Conservation (phyloP, 2,329 filamentous ascomycete genomes). For the Tolypocladium endophyticum region DNA sequence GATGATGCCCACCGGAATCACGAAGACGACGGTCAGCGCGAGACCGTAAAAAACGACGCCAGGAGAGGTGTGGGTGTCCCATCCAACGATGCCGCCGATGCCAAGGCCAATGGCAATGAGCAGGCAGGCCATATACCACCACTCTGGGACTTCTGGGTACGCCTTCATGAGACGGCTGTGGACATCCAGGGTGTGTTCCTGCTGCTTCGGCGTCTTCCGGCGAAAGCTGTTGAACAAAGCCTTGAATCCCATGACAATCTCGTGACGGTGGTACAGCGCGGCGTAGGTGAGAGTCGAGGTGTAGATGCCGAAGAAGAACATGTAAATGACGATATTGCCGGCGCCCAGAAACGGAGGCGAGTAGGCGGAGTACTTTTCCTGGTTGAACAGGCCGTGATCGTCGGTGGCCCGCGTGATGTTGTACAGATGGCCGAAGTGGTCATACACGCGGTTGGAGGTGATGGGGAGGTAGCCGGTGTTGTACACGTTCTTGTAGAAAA, state of each 20-base stretch:
- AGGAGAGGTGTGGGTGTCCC: slow-evolving; percentile 39
- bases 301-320: slow-evolving; percentile 46
- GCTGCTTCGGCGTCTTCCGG: slow-evolving; percentile 21
- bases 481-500: slow-evolving; percentile 51
- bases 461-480: slow-evolving; percentile 44
- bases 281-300: slow-evolving; percentile 40
- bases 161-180: slow-evolving; percentile 37
- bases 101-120: slow-evolving; percentile 33
- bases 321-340: slow-evolving; percentile 39
- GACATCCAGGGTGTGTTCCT: slow-evolving; percentile 30
- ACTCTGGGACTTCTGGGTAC: slow-evolving; percentile 40
- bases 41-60: slow-evolving; percentile 42
- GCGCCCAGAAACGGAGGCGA: slow-evolving; percentile 41
- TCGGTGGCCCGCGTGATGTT: slow-evolving; percentile 33
- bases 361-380: slow-evolving; percentile 35
- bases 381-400: slow-evolving; percentile 32
- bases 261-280: slow-evolving; percentile 39
- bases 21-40: slow-evolving; percentile 36
- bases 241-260: slow-evolving; percentile 38
- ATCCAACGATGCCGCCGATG: slow-evolving; percentile 34
- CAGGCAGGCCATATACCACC: slow-evolving; percentile 40
- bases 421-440: slow-evolving; percentile 36
- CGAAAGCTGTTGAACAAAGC: slow-evolving; percentile 34
- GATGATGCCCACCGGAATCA: slow-evolving; percentile 41
- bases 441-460: slow-evolving; percentile 40